Evolutionary conservation across 2,329 filamentous ascomycete genomes (phyloP), one percentile per base, ranked within the genome.

Genomic region (Microcyclosporella mali): DNA sequence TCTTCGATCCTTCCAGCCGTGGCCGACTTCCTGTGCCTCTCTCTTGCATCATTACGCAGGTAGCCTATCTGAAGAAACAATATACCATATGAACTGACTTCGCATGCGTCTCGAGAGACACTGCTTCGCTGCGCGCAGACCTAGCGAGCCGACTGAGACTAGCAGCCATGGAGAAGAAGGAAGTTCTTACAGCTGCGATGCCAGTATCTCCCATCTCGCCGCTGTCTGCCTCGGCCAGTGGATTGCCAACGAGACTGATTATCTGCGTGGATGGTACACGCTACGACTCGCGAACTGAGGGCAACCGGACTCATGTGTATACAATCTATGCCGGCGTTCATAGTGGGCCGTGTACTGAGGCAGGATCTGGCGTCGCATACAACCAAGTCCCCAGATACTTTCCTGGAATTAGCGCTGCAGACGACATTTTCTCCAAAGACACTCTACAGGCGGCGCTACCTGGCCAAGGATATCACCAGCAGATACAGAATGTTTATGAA

Each of bases 401-500:
- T 15, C 40, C 47, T 9, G 47, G 50, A 6, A 42, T 53, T 6
- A 50, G 50, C 27, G 39, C 44, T 16, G 43, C 47, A 14, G 51
- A 54, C 40, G 47, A 49, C 14, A 28, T 45, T 8, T 37, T 54
- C 17, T 49, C 47, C 7, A 46, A 35, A 9, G 43, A 51, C 21
- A 41, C 43, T n/a, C 28, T 57, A 7, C 45, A 51, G 30, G 38
- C 42, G 3, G 42, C 34, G 3, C 18, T 55, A 6, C 33, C 45
- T n/a, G 54, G 51, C n/a, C 42, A 50, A 18, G 39, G 46, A n/a
- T 51, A 53, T 35, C 30, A 47, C 10, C 46, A 56, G 41, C 50
- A 52, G 32, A 49, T 57, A 10, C 49, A 53, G 27, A 47, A 56
- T 11, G 47, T 55, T 6, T 57, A 57, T 36, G 50, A 55, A 15